Percentiles rank a stretch among this genome's conserved stretches.
Evolutionary conservation across 371 early-diverging fungal genomes (phyloP).

Genomic region (Smittium culicis): DNA sequence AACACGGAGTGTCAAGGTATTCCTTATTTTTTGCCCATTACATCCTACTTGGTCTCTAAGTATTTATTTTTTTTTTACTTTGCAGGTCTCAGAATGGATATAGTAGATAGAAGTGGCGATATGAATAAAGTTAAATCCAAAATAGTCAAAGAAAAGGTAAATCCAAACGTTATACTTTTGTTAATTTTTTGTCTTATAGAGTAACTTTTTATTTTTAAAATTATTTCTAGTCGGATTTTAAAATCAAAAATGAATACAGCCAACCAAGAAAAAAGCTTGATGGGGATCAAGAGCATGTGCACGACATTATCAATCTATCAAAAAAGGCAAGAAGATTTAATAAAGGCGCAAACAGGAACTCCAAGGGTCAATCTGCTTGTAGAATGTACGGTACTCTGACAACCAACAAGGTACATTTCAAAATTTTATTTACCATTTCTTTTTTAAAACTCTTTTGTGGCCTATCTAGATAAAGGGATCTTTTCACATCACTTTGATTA

Average conservation of each 20-base stretch:
- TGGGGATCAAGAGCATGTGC: constrained; percentile 17
- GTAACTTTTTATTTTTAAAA: no score
- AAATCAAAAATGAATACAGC: not conserved
- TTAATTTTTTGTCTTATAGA: no score
- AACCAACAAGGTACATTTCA: constrained; percentile 42
- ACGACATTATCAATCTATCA: constrained; percentile 22
- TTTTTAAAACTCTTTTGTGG: no score
- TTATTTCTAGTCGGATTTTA: constrained; percentile 5
- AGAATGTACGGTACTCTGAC: constrained; percentile 54
- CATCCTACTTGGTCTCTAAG: not conserved
- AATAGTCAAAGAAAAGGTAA: constrained; percentile 7
- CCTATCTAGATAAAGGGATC: constrained; percentile 52
- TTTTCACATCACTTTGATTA: constrained; percentile 76
- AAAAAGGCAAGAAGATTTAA: not conserved
- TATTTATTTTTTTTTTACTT: not conserved
- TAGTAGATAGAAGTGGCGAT: constrained; percentile 21
- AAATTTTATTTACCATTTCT: not conserved
- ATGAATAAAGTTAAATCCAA: constrained; percentile 10
- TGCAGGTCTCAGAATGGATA: constrained; percentile 6
- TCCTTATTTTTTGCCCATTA: not conserved
- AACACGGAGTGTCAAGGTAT: constrained; percentile 63
- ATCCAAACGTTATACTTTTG: no score
- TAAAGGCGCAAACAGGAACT: not conserved
- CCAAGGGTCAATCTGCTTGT: constrained; percentile 42
- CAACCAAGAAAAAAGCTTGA: not conserved